phyloP scores from a whole-genome alignment of 495 filamentous ascomycete genomes.

The Tuber borchii region DNA sequence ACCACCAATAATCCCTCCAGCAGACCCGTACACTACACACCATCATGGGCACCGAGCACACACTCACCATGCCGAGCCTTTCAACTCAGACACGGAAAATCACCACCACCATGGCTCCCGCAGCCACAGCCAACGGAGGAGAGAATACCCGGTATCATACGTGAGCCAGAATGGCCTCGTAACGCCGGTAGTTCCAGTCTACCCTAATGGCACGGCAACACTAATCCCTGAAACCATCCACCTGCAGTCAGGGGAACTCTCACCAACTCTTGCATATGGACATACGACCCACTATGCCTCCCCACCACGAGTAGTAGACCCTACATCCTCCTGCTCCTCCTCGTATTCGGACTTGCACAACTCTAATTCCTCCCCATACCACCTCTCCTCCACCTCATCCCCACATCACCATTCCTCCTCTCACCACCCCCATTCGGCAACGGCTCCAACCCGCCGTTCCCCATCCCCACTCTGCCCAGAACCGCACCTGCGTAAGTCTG shows the following conservation, averaged over 20 bases:
- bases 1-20: slow-evolving; percentile 10
- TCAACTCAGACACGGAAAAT: slow-evolving; percentile 24
- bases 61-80: slow-evolving; percentile 21
- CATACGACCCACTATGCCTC: slow-evolving; percentile 21
- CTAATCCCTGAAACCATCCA: slow-evolving; percentile 44
- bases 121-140: slow-evolving; percentile 23
- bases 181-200: slow-evolving; percentile 45
- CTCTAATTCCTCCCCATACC: slow-evolving; percentile 26
- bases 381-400: slow-evolving; percentile 11
- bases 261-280: slow-evolving; percentile 16
- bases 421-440: slow-evolving; percentile 10
- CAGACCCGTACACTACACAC: slow-evolving; percentile 14
- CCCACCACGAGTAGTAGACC: slow-evolving; percentile 18
- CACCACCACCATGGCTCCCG: slow-evolving; percentile 17
- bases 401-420: slow-evolving; percentile 16
- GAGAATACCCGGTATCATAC: slow-evolving; percentile 42
- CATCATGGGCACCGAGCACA: slow-evolving; percentile 20
- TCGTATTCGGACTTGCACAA: slow-evolving; percentile 30
- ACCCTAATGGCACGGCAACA: slow-evolving; percentile 45
- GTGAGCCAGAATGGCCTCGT: slow-evolving; percentile 43
- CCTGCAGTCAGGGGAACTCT: slow-evolving; percentile 34
- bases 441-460: slow-evolving; percentile 19
- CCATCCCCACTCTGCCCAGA: slow-evolving; percentile 29
- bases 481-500: slow-evolving; percentile 23
- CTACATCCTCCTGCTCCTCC: slow-evolving; percentile 22